Percentiles rank a stretch among this genome's conserved stretches.
Conservation (phyloP, 805 yeast genomes). For the Naumovozyma baii region DNA sequence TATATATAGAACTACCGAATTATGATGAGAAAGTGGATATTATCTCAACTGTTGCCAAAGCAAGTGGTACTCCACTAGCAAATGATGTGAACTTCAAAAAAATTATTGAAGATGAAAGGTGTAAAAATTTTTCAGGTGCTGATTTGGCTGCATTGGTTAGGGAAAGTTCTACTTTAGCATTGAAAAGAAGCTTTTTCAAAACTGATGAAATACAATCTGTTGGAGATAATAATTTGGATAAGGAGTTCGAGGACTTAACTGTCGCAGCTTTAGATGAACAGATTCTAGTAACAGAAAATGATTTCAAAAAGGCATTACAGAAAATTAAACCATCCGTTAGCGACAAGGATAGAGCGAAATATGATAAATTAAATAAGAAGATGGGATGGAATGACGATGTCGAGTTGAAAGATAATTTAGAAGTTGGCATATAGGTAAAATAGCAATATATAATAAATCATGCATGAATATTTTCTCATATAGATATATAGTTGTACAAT, state of each 20-base stretch:
- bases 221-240: constrained; percentile 40
- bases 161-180: constrained; percentile 87
- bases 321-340: constrained; percentile 85
- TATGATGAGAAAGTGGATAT: constrained; percentile 74
- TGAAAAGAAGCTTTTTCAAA: constrained; percentile 62
- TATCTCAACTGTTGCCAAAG: constrained; percentile 59
- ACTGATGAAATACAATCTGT: constrained; percentile 35
- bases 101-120: constrained; percentile 67
- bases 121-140: constrained; percentile 91
- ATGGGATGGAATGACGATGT: constrained; percentile 59
- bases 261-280: constrained; percentile 24
- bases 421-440: constrained; percentile 1
- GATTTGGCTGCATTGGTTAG: constrained; percentile 85
- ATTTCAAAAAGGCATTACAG: constrained; percentile 61
- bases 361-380: constrained; percentile 61
- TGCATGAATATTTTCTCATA: no score
- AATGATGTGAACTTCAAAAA: constrained; percentile 46
- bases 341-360: constrained; percentile 69
- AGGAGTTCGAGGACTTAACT: constrained; percentile 34
- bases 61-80: constrained; percentile 69
- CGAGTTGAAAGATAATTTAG: constrained; percentile 21
- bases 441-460: not conserved
- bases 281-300: constrained; percentile 50
- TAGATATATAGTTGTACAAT: no score
- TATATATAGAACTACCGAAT: constrained; percentile 82